phyloP scores from a whole-genome alignment of 2,329 filamentous ascomycete species.

The Blastomyces silverae region DNA sequence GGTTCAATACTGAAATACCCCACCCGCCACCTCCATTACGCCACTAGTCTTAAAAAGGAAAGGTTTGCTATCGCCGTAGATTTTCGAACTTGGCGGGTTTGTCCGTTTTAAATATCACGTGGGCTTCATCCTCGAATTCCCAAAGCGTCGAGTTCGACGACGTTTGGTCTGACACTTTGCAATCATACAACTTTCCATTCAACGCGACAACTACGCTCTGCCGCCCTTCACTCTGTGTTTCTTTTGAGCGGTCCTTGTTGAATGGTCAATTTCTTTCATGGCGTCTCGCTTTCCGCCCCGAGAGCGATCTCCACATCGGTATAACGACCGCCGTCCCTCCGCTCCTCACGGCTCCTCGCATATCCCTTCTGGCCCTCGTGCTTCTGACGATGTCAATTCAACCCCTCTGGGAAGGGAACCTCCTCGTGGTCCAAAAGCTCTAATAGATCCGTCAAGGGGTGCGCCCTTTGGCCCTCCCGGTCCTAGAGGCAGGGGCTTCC shows the following conservation, averaged over 20 bases:
- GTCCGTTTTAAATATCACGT: conserved; percentile 5
- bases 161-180: not conserved
- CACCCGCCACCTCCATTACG: not conserved
- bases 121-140: not conserved
- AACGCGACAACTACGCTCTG: not conserved
- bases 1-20: too few species aligned
- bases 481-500: conserved; percentile 57
- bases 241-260: conserved; percentile 12
- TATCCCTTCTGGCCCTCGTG: conserved; percentile 44
- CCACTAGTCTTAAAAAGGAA: not conserved
- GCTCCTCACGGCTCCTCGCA: conserved; percentile 53
- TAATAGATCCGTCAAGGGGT: conserved; percentile 58
- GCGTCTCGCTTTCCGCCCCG: conserved; percentile 59
- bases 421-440: conserved; percentile 72
- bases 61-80: not conserved
- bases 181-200: not conserved
- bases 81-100: too few species aligned
- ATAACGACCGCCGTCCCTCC: conserved; percentile 65
- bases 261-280: conserved; percentile 31
- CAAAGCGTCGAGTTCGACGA: not conserved
- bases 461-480: conserved; percentile 34
- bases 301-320: conserved; percentile 64
- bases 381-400: conserved; percentile 54
- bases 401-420: conserved; percentile 59
- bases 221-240: not conserved